A percentile compares a stretch with the other conserved stretches of the same genome.
Conservation (phyloP, 768 basidiomycete species). For the Candolleomyces eurysporus region DNA sequence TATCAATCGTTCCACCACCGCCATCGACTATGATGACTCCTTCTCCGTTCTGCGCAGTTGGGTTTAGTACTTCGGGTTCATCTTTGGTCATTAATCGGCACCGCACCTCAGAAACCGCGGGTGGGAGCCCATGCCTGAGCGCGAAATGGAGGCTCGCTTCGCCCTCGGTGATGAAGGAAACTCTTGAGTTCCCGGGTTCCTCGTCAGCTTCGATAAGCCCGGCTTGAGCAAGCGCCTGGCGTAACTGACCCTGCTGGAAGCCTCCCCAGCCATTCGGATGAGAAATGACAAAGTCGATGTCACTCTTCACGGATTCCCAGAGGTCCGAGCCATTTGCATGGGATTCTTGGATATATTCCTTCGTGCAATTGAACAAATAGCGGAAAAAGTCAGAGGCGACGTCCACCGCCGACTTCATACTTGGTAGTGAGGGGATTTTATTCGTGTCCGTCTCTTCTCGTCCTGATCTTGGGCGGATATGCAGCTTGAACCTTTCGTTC, state of each 20-base stretch:
- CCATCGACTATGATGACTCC: slow-evolving; percentile 56
- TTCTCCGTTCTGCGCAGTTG: slow-evolving; percentile 31
- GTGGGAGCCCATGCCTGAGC: slow-evolving; percentile 40
- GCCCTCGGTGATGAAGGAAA: slow-evolving; percentile 57
- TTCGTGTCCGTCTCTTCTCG: neutral
- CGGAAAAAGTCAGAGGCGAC: slow-evolving; percentile 39
- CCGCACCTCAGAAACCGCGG: slow-evolving; percentile 29
- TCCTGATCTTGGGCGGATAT: slow-evolving; percentile 10
- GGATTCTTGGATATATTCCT: slow-evolving; percentile 34
- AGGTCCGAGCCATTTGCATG: slow-evolving; percentile 33
- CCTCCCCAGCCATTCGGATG: slow-evolving; percentile 32
- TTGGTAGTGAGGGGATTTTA: slow-evolving; percentile 27
- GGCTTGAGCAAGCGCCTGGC: neutral
- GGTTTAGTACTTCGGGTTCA: neutral
- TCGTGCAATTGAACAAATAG: slow-evolving; percentile 37
- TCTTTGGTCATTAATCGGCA: neutral
- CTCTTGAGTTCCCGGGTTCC: slow-evolving; percentile 26
- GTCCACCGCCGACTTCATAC: slow-evolving; percentile 27
- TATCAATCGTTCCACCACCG: slow-evolving; percentile 59
- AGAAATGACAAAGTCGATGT: slow-evolving; percentile 40
- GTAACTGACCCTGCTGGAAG: slow-evolving; percentile 6
- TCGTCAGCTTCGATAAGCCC: slow-evolving; percentile 17
- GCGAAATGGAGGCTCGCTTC: slow-evolving; percentile 60
- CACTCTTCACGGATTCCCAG: slow-evolving; percentile 20
- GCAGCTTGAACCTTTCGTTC: slow-evolving; percentile 27